Evolutionary conservation across 139 green algal species (phyloP), one percentile per base, ranked within the genome.

Genomic region (Penium margaritaceum): DNA sequence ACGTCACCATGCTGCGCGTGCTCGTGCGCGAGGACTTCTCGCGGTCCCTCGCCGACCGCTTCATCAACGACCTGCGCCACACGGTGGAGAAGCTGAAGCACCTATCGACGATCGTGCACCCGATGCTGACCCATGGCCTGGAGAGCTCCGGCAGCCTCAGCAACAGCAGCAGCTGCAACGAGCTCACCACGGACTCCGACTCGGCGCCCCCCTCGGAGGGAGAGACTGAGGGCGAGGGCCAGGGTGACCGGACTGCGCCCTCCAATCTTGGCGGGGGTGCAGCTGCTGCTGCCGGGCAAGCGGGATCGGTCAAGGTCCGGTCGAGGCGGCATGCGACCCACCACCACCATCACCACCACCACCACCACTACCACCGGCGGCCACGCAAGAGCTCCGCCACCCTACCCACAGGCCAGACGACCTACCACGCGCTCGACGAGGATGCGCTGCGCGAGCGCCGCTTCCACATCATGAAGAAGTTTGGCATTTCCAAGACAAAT

Each of bases 11-110:
- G 30, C 58, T 80, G 2, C 68, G 61, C 24, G 51, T 68, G 9
- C n/a, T 58, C 5, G 38, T 67, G 47, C 76, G 79, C 1, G 73
- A 80, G 38, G 73, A 80, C 43, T 80, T 80, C 54, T 51, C 32
- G 21, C 47, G 33, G 15, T 47, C 73, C 15, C 55, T 80, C 19
- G 73, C 67, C 3, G 73, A 80, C 17, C 68, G 73, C 5, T 54
- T 76, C 30, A 5, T 76, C 54, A 3, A 33, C 12, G 46, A 67
- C 27, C n/a, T 76, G 17, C 30, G 70, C 15, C 41, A 70, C 29
- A 36, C 68, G 15, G 46, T 67, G n/a, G 19, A 24, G 27, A 64
- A 33, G 21, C 51, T 60, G 21, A 24, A 60, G 51, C 24, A 60
- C 51, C 1, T n/a, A 1, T 5, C 4, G 24, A 6, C 17, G 24